These are phyloP conservation scores for Grosmannia penicillata DNA, from an alignment of 2,329 filamentous ascomycete genomes.

Conservation along the genomic window DNA sequence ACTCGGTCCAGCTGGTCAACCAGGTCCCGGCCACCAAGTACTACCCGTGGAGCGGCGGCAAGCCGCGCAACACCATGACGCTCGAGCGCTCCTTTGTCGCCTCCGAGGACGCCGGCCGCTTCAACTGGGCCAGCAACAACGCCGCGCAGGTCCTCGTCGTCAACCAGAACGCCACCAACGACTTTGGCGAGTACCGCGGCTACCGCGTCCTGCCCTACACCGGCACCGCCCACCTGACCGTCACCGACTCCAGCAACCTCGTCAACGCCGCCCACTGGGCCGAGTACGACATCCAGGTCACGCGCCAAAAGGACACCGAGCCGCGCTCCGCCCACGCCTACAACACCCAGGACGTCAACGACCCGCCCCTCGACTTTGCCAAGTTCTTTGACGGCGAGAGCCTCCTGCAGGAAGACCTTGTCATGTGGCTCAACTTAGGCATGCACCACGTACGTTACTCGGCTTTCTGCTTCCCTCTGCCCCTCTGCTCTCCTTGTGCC, in stretches of 20 bases:
- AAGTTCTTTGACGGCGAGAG: constrained; percentile 30
- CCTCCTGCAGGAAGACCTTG: constrained; percentile 28
- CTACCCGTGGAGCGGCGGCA: constrained; percentile 35
- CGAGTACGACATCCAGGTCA: constrained; percentile 33
- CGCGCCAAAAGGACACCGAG: constrained; percentile 37
- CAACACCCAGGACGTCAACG: constrained; percentile 27
- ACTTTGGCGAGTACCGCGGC: constrained; percentile 34
- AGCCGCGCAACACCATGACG: constrained; percentile 35
- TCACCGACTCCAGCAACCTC: constrained; percentile 30
- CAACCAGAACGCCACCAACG: constrained; percentile 32
- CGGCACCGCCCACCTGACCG: constrained; percentile 27
- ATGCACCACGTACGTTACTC: constrained; percentile 36
- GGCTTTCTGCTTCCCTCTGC: too few species aligned
- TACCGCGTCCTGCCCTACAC: constrained; percentile 30
- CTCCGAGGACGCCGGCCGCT: constrained; percentile 25
- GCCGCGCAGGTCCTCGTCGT: constrained; percentile 33
- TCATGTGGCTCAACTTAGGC: constrained; percentile 35
- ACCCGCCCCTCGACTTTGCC: constrained; percentile 35
- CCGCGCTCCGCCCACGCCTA: constrained; percentile 27
- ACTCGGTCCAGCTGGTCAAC: constrained; percentile 24
- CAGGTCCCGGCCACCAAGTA: constrained; percentile 17
- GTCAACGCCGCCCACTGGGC: constrained; percentile 32
- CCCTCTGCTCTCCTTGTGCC: neutral
- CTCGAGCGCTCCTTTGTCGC: constrained; percentile 25
- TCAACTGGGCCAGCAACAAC: constrained; percentile 33